A percentile compares a stretch with the other conserved stretches of the same genome.
Evolutionary conservation across 2,329 filamentous ascomycete genomes (phyloP).

Genomic region (Truncatella angustata): DNA sequence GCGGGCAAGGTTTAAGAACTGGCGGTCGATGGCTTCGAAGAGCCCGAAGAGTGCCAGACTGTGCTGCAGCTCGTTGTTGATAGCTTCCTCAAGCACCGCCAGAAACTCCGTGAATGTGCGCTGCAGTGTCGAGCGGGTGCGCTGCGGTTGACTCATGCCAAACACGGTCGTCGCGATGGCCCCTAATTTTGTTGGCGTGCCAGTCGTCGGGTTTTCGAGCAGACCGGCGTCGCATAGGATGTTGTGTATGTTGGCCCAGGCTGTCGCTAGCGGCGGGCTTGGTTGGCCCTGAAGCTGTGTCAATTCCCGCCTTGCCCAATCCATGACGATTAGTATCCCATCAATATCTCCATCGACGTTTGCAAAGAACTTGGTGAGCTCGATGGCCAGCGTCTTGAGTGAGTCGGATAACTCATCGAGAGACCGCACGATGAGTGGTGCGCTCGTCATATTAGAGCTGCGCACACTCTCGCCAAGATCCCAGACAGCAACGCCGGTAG

Average conservation of each 20-base stretch:
- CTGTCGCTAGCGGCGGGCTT: constrained; percentile 62
- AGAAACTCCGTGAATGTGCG: constrained; percentile 88
- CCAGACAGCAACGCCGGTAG: constrained; percentile 91
- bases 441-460: constrained; percentile 86
- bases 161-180: constrained; percentile 69
- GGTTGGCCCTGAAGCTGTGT: constrained; percentile 63
- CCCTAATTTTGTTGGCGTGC: constrained; percentile 67
- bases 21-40: constrained; percentile 88
- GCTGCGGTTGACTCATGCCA: constrained; percentile 76
- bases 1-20: constrained; percentile 85
- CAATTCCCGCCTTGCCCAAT: constrained; percentile 88
- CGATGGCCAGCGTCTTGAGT: constrained; percentile 78
- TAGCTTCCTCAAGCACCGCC: constrained; percentile 82
- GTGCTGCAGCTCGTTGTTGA: constrained; percentile 79
- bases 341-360: constrained; percentile 93
- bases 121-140: constrained; percentile 76
- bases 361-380: constrained; percentile 89
- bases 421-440: constrained; percentile 78
- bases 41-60: constrained; percentile 78
- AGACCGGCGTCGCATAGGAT: constrained; percentile 65
- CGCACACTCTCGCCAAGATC: constrained; percentile 90
- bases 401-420: constrained; percentile 84
- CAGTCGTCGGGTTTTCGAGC: constrained; percentile 50
- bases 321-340: constrained; percentile 89
- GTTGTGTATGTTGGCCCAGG: constrained; percentile 81